These are phyloP conservation scores for Xylaria sp. DNA, from an alignment of 2,329 filamentous ascomycete species.

Conservation along the genomic window DNA sequence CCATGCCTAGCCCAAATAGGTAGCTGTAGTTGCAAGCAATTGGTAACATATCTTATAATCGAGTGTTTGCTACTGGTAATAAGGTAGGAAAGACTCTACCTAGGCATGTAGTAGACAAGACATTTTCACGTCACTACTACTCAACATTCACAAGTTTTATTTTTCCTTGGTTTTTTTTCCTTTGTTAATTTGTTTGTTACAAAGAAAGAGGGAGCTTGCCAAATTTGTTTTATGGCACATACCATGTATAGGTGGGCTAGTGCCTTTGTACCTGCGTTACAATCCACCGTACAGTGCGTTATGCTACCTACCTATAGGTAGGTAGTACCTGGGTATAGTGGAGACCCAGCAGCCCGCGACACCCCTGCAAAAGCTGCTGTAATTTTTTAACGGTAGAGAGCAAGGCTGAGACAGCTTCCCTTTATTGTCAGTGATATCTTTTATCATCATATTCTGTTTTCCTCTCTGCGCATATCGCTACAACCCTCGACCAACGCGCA, in stretches of 20 bases:
- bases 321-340: constrained; percentile 11
- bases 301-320: background rate
- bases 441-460: constrained; percentile 8
- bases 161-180: too few relatives aligned
- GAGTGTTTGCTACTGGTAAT: too few relatives aligned
- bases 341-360: constrained; percentile 7
- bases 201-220: too few relatives aligned
- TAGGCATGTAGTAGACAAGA: too few relatives aligned
- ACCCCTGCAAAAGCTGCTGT: constrained; percentile 39
- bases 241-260: background rate
- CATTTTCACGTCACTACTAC: too few relatives aligned
- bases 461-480: background rate
- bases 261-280: constrained; percentile 13
- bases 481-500: background rate
- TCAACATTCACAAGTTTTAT: too few relatives aligned
- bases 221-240: background rate
- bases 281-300: background rate
- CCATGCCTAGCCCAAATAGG: too few relatives aligned
- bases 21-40: too few relatives aligned
- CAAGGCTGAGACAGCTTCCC: constrained; percentile 44
- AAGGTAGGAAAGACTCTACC: too few relatives aligned
- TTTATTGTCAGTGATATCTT: constrained; percentile 1
- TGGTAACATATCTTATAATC: too few relatives aligned
- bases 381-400: constrained; percentile 44
- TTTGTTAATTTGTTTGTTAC: too few relatives aligned